phyloP scores from a whole-genome alignment of 495 filamentous ascomycete species.

The Penicillium malachiteum region DNA sequence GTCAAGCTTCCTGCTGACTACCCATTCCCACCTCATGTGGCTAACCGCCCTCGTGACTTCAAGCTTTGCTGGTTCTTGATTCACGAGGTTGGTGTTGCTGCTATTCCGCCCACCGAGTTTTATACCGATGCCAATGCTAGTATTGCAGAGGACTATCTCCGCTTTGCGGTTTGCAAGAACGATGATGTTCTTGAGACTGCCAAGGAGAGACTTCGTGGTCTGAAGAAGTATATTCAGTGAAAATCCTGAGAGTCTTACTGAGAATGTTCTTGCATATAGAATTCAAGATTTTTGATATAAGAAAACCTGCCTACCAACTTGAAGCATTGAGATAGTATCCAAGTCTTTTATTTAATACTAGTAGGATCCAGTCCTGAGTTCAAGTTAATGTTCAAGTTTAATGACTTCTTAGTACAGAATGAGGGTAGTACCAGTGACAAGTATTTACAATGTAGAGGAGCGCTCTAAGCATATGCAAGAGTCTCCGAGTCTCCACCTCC shows the following conservation, averaged over 20 bases:
- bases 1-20: slow-evolving; percentile 80
- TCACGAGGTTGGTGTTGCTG: slow-evolving; percentile 90
- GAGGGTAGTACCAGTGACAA: too few relatives aligned
- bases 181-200: slow-evolving; percentile 86
- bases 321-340: not conserved
- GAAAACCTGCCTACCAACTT: not conserved
- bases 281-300: not conserved
- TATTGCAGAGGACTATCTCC: slow-evolving; percentile 86
- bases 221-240: slow-evolving; percentile 75
- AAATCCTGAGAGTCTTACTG: not conserved
- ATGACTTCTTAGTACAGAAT: too few relatives aligned
- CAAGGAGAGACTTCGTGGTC: slow-evolving; percentile 79
- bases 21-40: slow-evolving; percentile 84
- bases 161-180: slow-evolving; percentile 96
- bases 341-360: too few relatives aligned
- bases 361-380: too few relatives aligned
- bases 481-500: slow-evolving; percentile 71
- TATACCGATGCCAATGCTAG: slow-evolving; percentile 81
- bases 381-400: too few relatives aligned
- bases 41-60: slow-evolving; percentile 83
- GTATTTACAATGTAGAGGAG: too few relatives aligned
- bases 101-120: slow-evolving; percentile 95
- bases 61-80: slow-evolving; percentile 95
- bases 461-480: slow-evolving; percentile 22
- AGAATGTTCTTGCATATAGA: slow-evolving; percentile 4